Base-by-base conservation (phyloP, 345 rosid species). In the Draba incana region DNA sequence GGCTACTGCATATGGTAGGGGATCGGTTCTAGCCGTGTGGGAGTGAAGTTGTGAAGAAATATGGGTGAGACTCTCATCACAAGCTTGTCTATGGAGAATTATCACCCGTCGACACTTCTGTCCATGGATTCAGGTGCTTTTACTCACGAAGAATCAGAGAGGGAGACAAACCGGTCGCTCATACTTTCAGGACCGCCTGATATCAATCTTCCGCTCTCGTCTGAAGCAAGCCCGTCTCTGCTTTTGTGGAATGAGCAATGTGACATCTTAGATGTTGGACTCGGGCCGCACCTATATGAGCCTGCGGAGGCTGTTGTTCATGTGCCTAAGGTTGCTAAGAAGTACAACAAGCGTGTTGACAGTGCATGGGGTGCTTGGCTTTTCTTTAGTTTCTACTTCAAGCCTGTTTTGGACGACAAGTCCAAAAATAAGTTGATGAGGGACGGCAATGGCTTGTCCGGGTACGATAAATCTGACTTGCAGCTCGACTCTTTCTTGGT, bases 281-380 rank as follows among this genome's bases (percentile, higher is more conserved):
- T 79, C 15, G 86, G 81, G 8, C 85, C 88, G 64, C 90, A 82
- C 65, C 66, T 74, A 41, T 85, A 81, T 7, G 90, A 87, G 80
- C 82, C 76, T 38, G 92, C 20, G 20, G 20, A 87, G 79, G 78
- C 85, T 7, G 25, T 82, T 35, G 74, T 82, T 65, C 80, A 72
- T 62, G 72, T 85, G 35, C 84, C 90, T 3, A 85, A 87, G 79
- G 81, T 70, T 74, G 75, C 80, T 5, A 82, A 83, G 79, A 87
- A 87, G 74, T 85, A 84, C 54, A 74, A 77, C 63, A 87, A 83
- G 74, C 79, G 92, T 37, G 85, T 83, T 20, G 92, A 87, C 57
- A 85, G 84, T 43, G 69, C 86, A 43, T 87, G 92, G 92, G 92
- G 92, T 78, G 92, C 92, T 39, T 87, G 92, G 92, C 79, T 87